Percentiles rank a stretch among this genome's conserved stretches.
Evolutionary conservation across 345 rosid species (phyloP).

Genomic region (Atalantia buxifolia): DNA sequence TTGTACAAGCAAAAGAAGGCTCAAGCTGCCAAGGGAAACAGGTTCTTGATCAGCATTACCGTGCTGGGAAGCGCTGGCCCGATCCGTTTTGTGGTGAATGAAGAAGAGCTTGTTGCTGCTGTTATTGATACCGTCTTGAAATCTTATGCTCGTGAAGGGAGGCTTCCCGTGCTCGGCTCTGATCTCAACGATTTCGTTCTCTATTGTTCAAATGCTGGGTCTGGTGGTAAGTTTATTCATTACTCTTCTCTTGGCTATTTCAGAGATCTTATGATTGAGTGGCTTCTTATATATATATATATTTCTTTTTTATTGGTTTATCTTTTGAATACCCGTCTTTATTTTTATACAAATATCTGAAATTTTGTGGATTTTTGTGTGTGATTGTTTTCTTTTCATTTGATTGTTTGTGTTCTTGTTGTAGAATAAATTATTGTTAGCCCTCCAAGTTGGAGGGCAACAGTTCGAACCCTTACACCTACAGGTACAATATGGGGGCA

Average conservation of each 20-base stretch:
- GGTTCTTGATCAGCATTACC: constrained; percentile 72
- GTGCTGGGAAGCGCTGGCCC: constrained; percentile 96
- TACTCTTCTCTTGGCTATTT: background rate
- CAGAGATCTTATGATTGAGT: background rate
- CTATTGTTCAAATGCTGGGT: constrained; percentile 62
- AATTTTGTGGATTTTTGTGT: background rate
- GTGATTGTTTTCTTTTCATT: background rate
- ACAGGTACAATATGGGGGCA: too few relatives aligned
- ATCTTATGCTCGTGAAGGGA: constrained; percentile 92
- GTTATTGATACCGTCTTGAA: constrained; percentile 85
- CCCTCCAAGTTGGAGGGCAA: too few relatives aligned
- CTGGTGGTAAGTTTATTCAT: constrained; percentile 45
- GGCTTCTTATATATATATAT: background rate
- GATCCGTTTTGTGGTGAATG: constrained; percentile 84
- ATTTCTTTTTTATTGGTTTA: background rate
- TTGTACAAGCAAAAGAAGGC: constrained; percentile 86
- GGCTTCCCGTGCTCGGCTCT: constrained; percentile 89
- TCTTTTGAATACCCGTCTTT: background rate
- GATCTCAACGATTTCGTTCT: constrained; percentile 75
- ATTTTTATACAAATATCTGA: background rate
- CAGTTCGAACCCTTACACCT: too few relatives aligned
- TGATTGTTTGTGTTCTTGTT: background rate
- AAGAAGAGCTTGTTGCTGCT: constrained; percentile 66
- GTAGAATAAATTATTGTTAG: background rate
- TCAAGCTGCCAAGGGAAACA: constrained; percentile 53